Conservation (phyloP, 441 rosid genomes). For the Arabidopsis hybrid region DNA sequence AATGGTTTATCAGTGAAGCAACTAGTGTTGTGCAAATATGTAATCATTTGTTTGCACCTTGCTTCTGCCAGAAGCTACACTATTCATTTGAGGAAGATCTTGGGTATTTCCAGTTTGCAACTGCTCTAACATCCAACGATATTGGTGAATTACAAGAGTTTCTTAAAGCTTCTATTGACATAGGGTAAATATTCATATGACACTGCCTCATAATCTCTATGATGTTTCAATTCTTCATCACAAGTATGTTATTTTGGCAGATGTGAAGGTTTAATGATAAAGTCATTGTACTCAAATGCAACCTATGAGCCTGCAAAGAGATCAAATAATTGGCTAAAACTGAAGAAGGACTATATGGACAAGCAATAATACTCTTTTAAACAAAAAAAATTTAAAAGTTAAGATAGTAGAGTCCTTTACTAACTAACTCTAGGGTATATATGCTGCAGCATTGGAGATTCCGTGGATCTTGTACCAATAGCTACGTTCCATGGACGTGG, state of each 20-base stretch:
- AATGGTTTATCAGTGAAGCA: slow-evolving; percentile 3
- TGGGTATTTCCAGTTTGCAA: slow-evolving; percentile 85
- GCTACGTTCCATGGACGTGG: slow-evolving; percentile 93
- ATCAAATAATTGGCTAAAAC: slow-evolving; percentile 85
- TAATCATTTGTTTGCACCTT: slow-evolving; percentile 9
- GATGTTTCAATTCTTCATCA: no score
- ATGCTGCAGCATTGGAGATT: slow-evolving; percentile 80
- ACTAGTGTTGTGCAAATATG: slow-evolving; percentile 16
- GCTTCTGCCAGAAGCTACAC: slow-evolving; percentile 65
- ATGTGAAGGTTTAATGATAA: slow-evolving; percentile 92
- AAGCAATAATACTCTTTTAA: slow-evolving; percentile 48
- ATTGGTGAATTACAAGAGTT: slow-evolving; percentile 88
- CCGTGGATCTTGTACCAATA: slow-evolving; percentile 89
- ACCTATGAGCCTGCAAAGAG: slow-evolving; percentile 94
- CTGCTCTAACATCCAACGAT: slow-evolving; percentile 80
- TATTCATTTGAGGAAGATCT: slow-evolving; percentile 79
- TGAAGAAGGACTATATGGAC: slow-evolving; percentile 88
- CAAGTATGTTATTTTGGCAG: slow-evolving; percentile 21
- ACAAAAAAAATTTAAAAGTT: not conserved
- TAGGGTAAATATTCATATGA: slow-evolving; percentile 53
- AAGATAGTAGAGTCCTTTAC: not conserved
- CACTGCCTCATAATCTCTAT: no score
- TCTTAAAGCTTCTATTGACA: slow-evolving; percentile 78
- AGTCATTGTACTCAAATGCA: slow-evolving; percentile 82
- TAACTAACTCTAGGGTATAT: slow-evolving; percentile 1